Evolutionary conservation across 148 eudicot species (phyloP).

Genomic region (Heliamphora exappendiculata): DNA sequence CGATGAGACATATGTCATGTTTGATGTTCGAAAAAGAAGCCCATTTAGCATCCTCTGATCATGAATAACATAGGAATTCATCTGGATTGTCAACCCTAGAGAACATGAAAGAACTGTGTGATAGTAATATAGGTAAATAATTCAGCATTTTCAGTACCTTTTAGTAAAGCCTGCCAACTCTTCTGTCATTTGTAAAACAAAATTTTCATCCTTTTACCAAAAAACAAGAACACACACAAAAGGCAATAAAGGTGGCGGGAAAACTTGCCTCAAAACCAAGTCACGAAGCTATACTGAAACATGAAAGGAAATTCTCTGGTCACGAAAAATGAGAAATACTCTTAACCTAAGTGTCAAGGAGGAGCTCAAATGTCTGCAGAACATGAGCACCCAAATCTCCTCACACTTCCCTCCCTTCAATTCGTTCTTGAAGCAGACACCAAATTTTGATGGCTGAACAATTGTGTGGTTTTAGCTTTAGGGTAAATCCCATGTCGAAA

Average conservation of each 20-base stretch:
- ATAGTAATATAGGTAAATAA: not conserved
- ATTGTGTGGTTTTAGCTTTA: not conserved
- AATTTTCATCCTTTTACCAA: not conserved
- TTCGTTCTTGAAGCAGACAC: not conserved
- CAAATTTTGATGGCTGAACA: not conserved
- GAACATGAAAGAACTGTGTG: not conserved
- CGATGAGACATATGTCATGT: not conserved
- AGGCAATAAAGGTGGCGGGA: not conserved
- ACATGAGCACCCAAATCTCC: not conserved
- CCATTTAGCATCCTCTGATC: not conserved
- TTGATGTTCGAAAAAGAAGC: not conserved
- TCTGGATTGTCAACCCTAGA: not conserved
- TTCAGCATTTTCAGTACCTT: not conserved
- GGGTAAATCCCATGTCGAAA: not conserved
- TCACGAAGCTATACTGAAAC: not conserved
- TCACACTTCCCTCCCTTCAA: not conserved
- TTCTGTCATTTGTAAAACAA: not conserved
- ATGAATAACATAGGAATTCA: not conserved
- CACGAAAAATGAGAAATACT: not conserved
- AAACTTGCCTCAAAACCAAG: not conserved
- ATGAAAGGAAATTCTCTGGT: not conserved
- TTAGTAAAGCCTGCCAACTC: not conserved
- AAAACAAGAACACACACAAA: not conserved
- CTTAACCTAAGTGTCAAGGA: not conserved
- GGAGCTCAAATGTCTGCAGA: not conserved